A percentile compares a stretch with the other conserved stretches of the same genome.
phyloP scores from a whole-genome alignment of 2,329 filamentous ascomycete genomes.

The Ceratocystis smalleyi region DNA sequence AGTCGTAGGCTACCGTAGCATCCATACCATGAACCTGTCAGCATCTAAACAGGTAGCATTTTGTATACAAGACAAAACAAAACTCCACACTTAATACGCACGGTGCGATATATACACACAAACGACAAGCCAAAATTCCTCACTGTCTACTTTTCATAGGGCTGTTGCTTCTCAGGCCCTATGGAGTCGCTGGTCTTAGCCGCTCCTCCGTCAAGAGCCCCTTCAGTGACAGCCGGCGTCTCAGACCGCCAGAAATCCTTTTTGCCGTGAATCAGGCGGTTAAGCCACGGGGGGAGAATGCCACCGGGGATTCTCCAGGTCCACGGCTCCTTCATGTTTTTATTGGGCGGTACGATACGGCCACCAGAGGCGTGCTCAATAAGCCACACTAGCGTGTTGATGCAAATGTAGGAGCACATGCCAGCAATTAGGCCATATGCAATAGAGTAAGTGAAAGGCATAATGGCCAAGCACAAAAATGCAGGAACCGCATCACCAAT shows the following conservation, averaged over 20 bases:
- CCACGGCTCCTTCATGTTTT: conserved; percentile 65
- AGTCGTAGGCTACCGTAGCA: not conserved
- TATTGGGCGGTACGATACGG: conserved; percentile 57
- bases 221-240: conserved; percentile 17
- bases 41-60: not conserved
- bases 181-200: conserved; percentile 12
- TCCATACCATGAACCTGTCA: not conserved
- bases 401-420: conserved; percentile 57
- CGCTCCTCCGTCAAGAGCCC: not conserved
- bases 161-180: conserved; percentile 12
- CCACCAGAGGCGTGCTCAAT: conserved; percentile 52
- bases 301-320: conserved; percentile 63
- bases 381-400: conserved; percentile 58
- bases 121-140: not conserved
- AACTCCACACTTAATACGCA: not conserved
- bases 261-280: conserved; percentile 48
- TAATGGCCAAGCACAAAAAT: conserved; percentile 67
- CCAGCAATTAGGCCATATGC: conserved; percentile 74
- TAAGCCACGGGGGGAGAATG: conserved; percentile 58
- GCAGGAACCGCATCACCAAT: conserved; percentile 70
- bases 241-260: conserved; percentile 52
- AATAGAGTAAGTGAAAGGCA: conserved; percentile 85
- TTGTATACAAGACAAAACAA: not conserved
- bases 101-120: not conserved
- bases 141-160: conserved; percentile 6